Conservation (phyloP, 1,139 yeast genomes). For the Meyerozyma elateridarum region DNA sequence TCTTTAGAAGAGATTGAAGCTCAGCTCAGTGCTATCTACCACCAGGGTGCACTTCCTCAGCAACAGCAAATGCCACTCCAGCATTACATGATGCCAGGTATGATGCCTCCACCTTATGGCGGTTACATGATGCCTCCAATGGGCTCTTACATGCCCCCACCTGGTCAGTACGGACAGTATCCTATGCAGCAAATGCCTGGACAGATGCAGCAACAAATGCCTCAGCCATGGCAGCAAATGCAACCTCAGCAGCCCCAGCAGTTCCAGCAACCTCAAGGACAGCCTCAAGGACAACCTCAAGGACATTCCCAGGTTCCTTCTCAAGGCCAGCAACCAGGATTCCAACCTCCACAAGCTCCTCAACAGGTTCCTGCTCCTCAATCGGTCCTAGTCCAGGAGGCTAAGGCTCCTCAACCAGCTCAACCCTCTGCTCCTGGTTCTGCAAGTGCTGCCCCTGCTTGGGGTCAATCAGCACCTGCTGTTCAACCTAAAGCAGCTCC, state of each 20-base stretch:
- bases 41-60: conserved; percentile 16
- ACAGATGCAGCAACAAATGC: conserved; percentile 19
- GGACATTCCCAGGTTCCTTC: conserved; percentile 12
- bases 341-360: conserved; percentile 12
- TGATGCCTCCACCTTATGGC: conserved; percentile 38
- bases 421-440: conserved; percentile 10
- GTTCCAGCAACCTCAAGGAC: conserved; percentile 9
- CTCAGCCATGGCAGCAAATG: conserved; percentile 13
- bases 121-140: conserved; percentile 41
- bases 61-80: conserved; percentile 20
- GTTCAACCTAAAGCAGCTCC: conserved; percentile 5
- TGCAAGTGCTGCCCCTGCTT: conserved; percentile 9
- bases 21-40: conserved; percentile 52
- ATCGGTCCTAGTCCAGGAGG: too few species aligned
- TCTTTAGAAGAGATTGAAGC: conserved; percentile 78
- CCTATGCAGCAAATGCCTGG: conserved; percentile 22
- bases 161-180: conserved; percentile 33
- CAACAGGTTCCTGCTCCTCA: conserved; percentile 16
- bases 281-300: conserved; percentile 8
- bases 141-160: conserved; percentile 35
- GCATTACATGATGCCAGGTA: conserved; percentile 32
- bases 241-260: conserved; percentile 10
- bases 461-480: conserved; percentile 10
- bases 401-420: conserved; percentile 23
- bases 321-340: conserved; percentile 7